A percentile compares a stretch with the other conserved stretches of the same genome.
Evolutionary conservation across 495 filamentous ascomycete species (phyloP).

Genomic region (Penicillium lividum): DNA sequence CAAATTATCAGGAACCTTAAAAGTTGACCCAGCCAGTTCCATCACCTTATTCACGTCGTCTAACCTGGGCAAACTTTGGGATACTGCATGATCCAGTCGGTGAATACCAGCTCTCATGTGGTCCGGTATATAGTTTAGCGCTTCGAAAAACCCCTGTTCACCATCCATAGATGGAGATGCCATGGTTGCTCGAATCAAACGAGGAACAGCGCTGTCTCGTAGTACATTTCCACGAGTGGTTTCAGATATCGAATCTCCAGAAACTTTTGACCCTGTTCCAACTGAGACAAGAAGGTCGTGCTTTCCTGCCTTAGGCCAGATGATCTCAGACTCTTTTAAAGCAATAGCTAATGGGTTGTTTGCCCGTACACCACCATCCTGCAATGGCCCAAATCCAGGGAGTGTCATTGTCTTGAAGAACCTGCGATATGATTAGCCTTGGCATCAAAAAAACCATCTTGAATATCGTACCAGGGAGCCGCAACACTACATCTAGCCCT

Average conservation of each 20-base stretch:
- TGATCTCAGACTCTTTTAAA: conserved; percentile 27
- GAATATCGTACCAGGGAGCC: conserved; percentile 20
- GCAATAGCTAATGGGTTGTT: conserved; percentile 35
- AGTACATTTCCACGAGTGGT: not conserved
- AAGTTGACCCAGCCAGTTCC: conserved; percentile 11
- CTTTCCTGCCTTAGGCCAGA: conserved; percentile 29
- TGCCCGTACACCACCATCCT: conserved; percentile 37
- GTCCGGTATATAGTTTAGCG: conserved; percentile 21
- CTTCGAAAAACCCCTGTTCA: conserved; percentile 22
- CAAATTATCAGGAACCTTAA: conserved; percentile 19
- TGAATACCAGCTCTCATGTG: conserved; percentile 15
- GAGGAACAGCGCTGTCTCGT: conserved; percentile 13
- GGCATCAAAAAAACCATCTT: not conserved
- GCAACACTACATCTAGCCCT: conserved; percentile 24
- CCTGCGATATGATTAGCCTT: conserved; percentile 12
- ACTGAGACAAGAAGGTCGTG: conserved; percentile 35
- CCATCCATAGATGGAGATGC: conserved; percentile 27
- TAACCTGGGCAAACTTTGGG: conserved; percentile 16
- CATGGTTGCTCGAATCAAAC: conserved; percentile 19
- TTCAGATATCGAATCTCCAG: not conserved
- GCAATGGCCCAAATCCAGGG: conserved; percentile 32
- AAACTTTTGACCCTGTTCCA: conserved; percentile 27
- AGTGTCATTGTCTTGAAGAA: conserved; percentile 34
- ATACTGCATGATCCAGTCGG: conserved; percentile 18
- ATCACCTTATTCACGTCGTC: conserved; percentile 21